Evolutionary conservation across 2,329 filamentous ascomycete genomes (phyloP), one percentile per base, ranked within the genome.

Genomic region (Knufia petricola): DNA sequence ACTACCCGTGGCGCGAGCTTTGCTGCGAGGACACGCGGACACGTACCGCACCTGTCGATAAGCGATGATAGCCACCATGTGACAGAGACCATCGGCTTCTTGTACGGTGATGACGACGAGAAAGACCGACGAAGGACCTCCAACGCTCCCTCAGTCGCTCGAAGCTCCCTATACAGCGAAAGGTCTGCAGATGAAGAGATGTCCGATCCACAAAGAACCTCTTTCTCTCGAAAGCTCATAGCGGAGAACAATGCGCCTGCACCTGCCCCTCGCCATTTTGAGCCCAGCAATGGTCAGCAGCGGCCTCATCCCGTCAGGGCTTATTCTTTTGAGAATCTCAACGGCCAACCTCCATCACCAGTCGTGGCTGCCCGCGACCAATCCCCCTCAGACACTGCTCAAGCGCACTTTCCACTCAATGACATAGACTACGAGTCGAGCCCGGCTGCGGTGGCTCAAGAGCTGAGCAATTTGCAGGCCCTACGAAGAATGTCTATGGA

Each of bases 401-500:
- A 71, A 49, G 70, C 77, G 43, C 80, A 81, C 52, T 81, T 85
- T 48, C 82, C 84, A 44, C 77, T 90, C 55, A 90, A 89, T 60
- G 81, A 90, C 58, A 77, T 94, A 54, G 86, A 89, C 61, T 92
- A 92, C 64, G 90, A 95, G 64, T 88, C 88, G 54, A 84, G 90
- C 60, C 84, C 89, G 1, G 88, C 82, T 51, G 87, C 89, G 53
- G 86, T 95, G 51, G 87, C 87, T 21, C 87, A 94, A 68, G 89
- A 95, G 68, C 71, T 95, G 59, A 94, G 84, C 71, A 95, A 95
- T 61, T 69, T 95, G 52, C 88, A 94, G 65, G 89, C 89, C 1
- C 77, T 95, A 53, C 79, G 89, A 58, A 80, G 89, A 55, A 86
- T 95, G 81, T 95, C 89, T 17, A 95, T 95, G 88, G 89, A 94